Evolutionary conservation across 768 basidiomycete genomes (phyloP).

Genomic region (Cubamyces sp.): DNA sequence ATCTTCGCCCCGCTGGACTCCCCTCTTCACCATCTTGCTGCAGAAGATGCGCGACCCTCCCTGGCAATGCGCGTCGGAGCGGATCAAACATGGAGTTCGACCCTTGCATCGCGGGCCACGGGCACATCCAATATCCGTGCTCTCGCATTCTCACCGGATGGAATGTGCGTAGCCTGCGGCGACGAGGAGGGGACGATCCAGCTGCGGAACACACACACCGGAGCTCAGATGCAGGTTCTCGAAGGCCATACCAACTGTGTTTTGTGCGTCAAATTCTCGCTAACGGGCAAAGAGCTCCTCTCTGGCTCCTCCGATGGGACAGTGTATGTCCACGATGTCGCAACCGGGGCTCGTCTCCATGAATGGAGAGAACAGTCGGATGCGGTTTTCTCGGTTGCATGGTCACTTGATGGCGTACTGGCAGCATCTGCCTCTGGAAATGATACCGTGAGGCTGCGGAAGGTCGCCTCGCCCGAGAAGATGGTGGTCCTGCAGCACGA

Average conservation of each 20-base stretch:
- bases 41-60: too few relatives aligned
- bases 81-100: neutral
- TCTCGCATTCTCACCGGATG: slow-evolving; percentile 13
- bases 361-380: slow-evolving; percentile 10
- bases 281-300: neutral
- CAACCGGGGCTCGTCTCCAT: neutral
- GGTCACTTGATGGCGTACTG: slow-evolving; percentile 24
- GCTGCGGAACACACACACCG: slow-evolving; percentile 12
- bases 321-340: neutral
- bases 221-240: neutral
- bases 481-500: neutral
- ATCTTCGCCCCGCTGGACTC: neutral
- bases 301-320: neutral
- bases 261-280: neutral
- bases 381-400: slow-evolving; percentile 26
- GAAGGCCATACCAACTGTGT: neutral
- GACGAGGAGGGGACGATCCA: neutral
- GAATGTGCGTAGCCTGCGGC: slow-evolving; percentile 2
- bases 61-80: neutral
- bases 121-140: neutral
- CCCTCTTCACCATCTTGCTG: neutral
- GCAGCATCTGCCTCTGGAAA: neutral
- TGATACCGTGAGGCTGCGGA: too few relatives aligned
- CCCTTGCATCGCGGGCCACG: neutral
- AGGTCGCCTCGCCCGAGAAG: neutral